A percentile compares a stretch with the other conserved stretches of the same genome.
Evolutionary conservation across 768 basidiomycete species (phyloP).

Genomic region (Asterophora parasitica): DNA sequence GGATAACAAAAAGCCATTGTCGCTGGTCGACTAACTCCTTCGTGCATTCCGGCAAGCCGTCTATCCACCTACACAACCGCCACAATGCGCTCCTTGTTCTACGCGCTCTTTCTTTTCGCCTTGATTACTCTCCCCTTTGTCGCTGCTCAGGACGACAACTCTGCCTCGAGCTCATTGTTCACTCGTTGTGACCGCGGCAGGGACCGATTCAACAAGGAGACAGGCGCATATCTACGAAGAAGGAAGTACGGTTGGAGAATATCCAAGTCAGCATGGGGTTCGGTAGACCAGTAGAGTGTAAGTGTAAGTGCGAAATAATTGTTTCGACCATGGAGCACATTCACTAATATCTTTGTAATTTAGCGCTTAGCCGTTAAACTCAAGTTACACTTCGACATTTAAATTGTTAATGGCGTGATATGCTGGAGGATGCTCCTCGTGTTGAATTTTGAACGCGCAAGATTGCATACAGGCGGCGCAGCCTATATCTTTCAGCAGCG

Average conservation of each 20-base stretch:
- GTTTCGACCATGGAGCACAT: no score
- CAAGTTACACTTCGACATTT: no score
- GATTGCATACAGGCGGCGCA: no score
- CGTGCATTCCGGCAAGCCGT: background rate
- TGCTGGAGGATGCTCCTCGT: no score
- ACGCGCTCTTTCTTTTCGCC: background rate
- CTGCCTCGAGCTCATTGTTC: background rate
- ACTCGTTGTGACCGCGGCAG: background rate
- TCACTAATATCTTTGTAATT: no score
- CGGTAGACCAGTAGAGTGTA: no score
- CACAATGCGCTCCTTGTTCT: background rate
- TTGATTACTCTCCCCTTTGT: background rate
- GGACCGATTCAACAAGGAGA: background rate
- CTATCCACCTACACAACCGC: background rate
- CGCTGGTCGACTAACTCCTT: background rate
- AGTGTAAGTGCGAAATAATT: no score
- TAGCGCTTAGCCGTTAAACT: no score
- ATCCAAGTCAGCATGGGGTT: no score
- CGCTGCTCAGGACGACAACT: background rate
- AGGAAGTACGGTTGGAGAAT: background rate
- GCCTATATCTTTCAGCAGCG: no score
- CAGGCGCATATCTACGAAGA: background rate
- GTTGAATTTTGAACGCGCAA: no score
- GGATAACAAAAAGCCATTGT: background rate
- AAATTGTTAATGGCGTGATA: no score